Evolutionary conservation across 495 filamentous ascomycete genomes (phyloP), one percentile per base, ranked within the genome.

Genomic region (Podospora didyma): DNA sequence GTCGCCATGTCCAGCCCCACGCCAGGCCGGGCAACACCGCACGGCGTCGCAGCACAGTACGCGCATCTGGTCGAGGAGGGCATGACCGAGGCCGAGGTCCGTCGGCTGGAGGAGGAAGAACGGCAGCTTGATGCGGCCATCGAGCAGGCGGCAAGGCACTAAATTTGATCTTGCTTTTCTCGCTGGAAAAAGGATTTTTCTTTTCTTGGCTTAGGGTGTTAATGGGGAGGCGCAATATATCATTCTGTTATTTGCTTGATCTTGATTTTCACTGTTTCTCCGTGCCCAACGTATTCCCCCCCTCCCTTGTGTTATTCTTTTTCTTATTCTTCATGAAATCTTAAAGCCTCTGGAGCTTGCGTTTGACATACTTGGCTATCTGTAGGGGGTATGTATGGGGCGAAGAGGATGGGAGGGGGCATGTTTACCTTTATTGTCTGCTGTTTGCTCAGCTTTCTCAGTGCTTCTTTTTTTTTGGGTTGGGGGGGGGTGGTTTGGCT

Each of bases 11-110:
- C 57, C 4, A 59, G 60, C 21, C 49, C 58, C n/a, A 55, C 47
- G 5, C 55, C 65, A 5, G 57, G 69, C 21, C 56, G 65, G 35
- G 37, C 55, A 21, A 60, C 68, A 20, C 62, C 67, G 42, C 53
- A 60, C 16, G 61, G 57, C 41, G 49, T 68, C 53, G 24, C 50
- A 48, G 57, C 67, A 50, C 68, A 62, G 9, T 77, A 75, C 48
- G 73, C 74, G 24, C 75, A 79, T 39, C 54, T 79, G 42, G 70
- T 79, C 23, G 77, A 79, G 57, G 75, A 78, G 39, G 77, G 74
- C 52, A 79, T 79, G 77, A 79, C 77, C 48, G 71, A 69, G 23
- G 75, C 74, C 2, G 72, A 79, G 57, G 74, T 79, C 21, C 60
- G 69, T 28, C 50, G 74, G 62, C 42, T 79, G 24, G 77, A 79